These are phyloP conservation scores for Syncephalastrum contaminatum DNA, from an alignment of 371 early-diverging fungal species.

Conservation along the genomic window DNA sequence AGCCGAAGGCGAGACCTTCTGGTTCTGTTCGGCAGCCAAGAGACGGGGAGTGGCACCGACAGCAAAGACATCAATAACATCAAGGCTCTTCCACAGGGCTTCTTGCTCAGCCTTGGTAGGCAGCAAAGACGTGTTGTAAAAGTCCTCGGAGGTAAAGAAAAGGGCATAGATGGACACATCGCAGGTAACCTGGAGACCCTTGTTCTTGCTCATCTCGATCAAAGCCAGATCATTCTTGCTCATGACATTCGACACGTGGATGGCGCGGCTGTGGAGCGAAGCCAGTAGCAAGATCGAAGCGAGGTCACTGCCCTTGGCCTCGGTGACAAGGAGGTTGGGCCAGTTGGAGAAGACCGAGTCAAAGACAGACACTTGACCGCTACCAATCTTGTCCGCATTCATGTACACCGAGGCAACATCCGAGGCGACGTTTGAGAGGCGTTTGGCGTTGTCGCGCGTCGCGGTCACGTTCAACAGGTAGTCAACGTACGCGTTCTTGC, in stretches of 20 bases:
- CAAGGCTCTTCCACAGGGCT: slow-evolving; percentile 79
- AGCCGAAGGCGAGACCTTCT: slow-evolving; percentile 34
- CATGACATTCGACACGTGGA: slow-evolving; percentile 87
- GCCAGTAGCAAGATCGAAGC: slow-evolving; percentile 86
- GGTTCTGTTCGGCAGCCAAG: slow-evolving; percentile 54
- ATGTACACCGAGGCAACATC: slow-evolving; percentile 63
- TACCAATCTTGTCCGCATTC: slow-evolving; percentile 49
- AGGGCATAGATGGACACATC: slow-evolving; percentile 86
- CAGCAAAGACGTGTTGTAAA: slow-evolving; percentile 40
- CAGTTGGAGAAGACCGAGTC: slow-evolving; percentile 71
- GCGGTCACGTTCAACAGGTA: slow-evolving; percentile 76
- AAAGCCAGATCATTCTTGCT: slow-evolving; percentile 79
- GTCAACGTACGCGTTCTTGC: slow-evolving; percentile 67
- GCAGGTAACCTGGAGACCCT: slow-evolving; percentile 90
- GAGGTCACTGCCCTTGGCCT: slow-evolving; percentile 85
- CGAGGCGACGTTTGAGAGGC: slow-evolving; percentile 29
- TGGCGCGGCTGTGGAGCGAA: slow-evolving; percentile 72
- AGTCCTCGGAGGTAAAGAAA: slow-evolving; percentile 63
- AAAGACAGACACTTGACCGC: slow-evolving; percentile 55
- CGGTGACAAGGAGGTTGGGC: slow-evolving; percentile 80
- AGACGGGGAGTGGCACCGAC: slow-evolving; percentile 71
- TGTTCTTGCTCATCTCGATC: slow-evolving; percentile 83
- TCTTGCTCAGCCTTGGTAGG: slow-evolving; percentile 59
- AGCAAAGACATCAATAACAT: slow-evolving; percentile 88
- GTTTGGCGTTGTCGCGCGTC: slow-evolving; percentile 56